phyloP scores from a whole-genome alignment of 2,329 filamentous ascomycete species.

The Huntiella omanensis region DNA sequence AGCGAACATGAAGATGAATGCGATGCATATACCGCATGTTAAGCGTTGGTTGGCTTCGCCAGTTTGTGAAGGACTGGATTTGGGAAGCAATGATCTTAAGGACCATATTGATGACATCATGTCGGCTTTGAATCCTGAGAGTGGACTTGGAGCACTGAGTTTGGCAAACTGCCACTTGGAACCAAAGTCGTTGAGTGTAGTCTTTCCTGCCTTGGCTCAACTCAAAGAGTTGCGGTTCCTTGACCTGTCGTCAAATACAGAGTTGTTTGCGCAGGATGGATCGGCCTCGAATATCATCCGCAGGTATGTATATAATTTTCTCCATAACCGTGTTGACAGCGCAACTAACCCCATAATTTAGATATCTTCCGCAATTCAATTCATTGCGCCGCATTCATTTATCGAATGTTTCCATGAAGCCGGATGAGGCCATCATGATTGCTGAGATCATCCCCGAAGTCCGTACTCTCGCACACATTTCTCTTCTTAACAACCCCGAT shows the following conservation, averaged over 20 bases:
- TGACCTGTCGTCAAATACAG: constrained; percentile 77
- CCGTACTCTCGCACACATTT: constrained; percentile 64
- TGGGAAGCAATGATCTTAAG: constrained; percentile 63
- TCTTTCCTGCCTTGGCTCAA: constrained; percentile 55
- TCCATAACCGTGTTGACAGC: not conserved
- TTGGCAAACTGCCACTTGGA: constrained; percentile 70
- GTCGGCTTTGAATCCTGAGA: constrained; percentile 30
- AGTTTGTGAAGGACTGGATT: constrained; percentile 69
- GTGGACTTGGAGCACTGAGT: constrained; percentile 40
- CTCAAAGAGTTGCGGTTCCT: constrained; percentile 67
- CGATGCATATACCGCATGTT: constrained; percentile 56
- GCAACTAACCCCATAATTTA: constrained; percentile 15
- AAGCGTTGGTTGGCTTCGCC: constrained; percentile 57
- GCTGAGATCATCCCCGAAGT: constrained; percentile 82
- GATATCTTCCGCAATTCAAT: constrained; percentile 61
- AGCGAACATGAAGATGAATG: constrained; percentile 61
- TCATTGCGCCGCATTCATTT: constrained; percentile 72
- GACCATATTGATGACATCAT: constrained; percentile 34
- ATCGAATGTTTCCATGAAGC: constrained; percentile 61
- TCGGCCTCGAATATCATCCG: constrained; percentile 57
- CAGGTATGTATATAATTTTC: constrained; percentile 30
- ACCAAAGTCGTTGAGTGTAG: constrained; percentile 49
- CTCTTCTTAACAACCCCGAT: constrained; percentile 62
- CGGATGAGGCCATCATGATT: constrained; percentile 77
- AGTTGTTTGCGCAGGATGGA: constrained; percentile 55